Evolutionary conservation across 1,284 basidiomycete species (phyloP).

Genomic region (Naganishia albida): DNA sequence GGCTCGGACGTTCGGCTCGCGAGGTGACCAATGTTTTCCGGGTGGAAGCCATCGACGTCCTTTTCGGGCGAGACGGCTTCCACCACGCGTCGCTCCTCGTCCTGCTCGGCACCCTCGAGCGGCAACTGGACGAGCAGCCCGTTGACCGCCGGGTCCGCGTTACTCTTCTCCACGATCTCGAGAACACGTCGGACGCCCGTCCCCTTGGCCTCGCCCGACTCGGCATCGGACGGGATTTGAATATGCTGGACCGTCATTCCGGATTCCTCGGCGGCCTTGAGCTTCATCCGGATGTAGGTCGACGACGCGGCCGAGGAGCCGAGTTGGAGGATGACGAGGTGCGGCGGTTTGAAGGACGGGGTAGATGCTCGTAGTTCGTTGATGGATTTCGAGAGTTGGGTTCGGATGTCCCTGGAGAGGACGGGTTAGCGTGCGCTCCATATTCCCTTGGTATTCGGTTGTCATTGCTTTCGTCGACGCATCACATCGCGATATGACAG

Average conservation of each 20-base stretch:
- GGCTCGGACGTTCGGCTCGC: constrained; percentile 87
- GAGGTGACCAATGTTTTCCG: constrained; percentile 96
- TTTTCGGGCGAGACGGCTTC: constrained; percentile 93
- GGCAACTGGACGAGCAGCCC: constrained; percentile 98
- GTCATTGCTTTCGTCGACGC: too few species aligned
- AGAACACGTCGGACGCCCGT: constrained; percentile 70
- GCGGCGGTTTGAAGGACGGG: constrained; percentile 78
- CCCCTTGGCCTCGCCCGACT: constrained; percentile 48
- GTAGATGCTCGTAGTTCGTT: constrained; percentile 61
- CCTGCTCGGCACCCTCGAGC: constrained; percentile 76
- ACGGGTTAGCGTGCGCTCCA: neutral
- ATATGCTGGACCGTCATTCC: constrained; percentile 89
- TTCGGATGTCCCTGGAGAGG: constrained; percentile 69
- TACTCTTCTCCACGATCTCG: constrained; percentile 75
- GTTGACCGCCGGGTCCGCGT: constrained; percentile 77
- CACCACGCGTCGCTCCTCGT: constrained; percentile 86
- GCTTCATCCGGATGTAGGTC: constrained; percentile 97
- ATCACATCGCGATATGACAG: too few species aligned
- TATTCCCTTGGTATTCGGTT: too few species aligned
- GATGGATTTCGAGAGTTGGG: constrained; percentile 69
- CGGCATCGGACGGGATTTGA: constrained; percentile 67
- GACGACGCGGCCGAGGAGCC: constrained; percentile 86
- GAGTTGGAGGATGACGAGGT: constrained; percentile 91
- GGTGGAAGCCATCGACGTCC: constrained; percentile 99
- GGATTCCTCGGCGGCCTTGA: constrained; percentile 90